Base-by-base conservation (phyloP, 2,329 filamentous ascomycete species). In the Purpureocillium takamizusanense region DNA sequence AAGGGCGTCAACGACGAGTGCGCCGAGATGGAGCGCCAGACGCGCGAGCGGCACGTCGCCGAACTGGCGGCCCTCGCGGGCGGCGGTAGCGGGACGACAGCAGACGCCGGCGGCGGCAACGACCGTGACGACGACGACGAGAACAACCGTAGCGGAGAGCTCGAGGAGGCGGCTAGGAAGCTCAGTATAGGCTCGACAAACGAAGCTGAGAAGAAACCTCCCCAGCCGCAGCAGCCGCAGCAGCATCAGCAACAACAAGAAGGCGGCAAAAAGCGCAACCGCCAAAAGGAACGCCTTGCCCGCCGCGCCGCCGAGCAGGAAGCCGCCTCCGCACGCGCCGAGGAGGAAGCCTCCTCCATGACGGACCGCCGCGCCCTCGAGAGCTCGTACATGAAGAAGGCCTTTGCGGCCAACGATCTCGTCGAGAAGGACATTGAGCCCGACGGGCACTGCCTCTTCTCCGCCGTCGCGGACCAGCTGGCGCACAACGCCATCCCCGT, bases 281-380 rank as follows among this genome's bases (percentile, higher is more conserved):
- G 92, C 12, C 86, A 92, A 56, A 95, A 94, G 60, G 92, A 90
- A 44, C 81, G 92, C 2, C 72, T 97, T 13, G 92, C 92, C 15
- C 81, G 90, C 18, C 82, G 92, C 36, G 86, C 87, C 4, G 90
- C 89, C 4, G 88, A 95, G 57, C 78, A 84, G 49, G 83, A 87
- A 46, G 83, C 81, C 5, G 72, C 76, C 5, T 71, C 79, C 1
- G 69, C 67, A 2, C 71, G 76, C 29, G 90, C 90, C 0, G 78
- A 81, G 42, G 66, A 76, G 42, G 90, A 97, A 60, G 90, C 89
- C 0, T 68, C 76, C 4, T 68, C 65, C 46, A 81, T 88, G 65
- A 83, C 82, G 7, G 79, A 94, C 62, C 74, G 81, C 56, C 79
- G 85, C 42, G 72, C 73, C 33, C 63, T 74, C 37, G 88, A 95